phyloP scores from a whole-genome alignment of 495 filamentous ascomycete species.

The Aspergillus taichungensis region DNA sequence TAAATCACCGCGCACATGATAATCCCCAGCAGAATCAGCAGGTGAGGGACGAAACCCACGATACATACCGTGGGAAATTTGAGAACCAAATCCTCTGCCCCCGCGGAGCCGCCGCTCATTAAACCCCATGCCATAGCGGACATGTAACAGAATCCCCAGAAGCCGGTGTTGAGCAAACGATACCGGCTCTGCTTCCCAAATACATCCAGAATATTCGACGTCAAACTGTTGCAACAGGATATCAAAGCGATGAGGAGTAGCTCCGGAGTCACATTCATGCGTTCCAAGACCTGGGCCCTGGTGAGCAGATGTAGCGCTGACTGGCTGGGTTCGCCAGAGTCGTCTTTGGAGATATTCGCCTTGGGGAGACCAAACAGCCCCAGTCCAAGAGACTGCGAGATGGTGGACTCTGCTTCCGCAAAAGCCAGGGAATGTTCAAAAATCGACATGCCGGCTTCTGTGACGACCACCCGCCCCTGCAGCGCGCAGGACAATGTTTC shows the following conservation, averaged over 20 bases:
- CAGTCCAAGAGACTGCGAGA: conserved; percentile 65
- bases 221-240: conserved; percentile 83
- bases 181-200: conserved; percentile 68
- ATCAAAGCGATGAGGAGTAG: conserved; percentile 78
- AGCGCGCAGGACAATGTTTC: conserved; percentile 81
- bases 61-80: conserved; percentile 91
- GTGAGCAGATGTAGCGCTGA: conserved; percentile 31
- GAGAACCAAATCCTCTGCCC: conserved; percentile 43
- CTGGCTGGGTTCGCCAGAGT: conserved; percentile 11
- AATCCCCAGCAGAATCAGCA: conserved; percentile 75
- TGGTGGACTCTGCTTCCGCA: conserved; percentile 84
- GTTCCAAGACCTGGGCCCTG: conserved; percentile 39
- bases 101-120: conserved; percentile 43
- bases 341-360: conserved; percentile 19
- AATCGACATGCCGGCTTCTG: conserved; percentile 92
- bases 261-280: conserved; percentile 79
- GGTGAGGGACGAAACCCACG: conserved; percentile 87
- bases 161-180: conserved; percentile 71
- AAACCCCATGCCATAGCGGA: conserved; percentile 64
- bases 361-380: conserved; percentile 50
- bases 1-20: conserved; percentile 67
- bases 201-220: conserved; percentile 72
- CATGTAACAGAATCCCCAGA: conserved; percentile 91
- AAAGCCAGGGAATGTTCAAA: conserved; percentile 96
- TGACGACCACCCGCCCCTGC: conserved; percentile 69